Evolutionary conservation across 371 early-diverging fungal species (phyloP).

Genomic region (Funneliformis caledonium): DNA sequence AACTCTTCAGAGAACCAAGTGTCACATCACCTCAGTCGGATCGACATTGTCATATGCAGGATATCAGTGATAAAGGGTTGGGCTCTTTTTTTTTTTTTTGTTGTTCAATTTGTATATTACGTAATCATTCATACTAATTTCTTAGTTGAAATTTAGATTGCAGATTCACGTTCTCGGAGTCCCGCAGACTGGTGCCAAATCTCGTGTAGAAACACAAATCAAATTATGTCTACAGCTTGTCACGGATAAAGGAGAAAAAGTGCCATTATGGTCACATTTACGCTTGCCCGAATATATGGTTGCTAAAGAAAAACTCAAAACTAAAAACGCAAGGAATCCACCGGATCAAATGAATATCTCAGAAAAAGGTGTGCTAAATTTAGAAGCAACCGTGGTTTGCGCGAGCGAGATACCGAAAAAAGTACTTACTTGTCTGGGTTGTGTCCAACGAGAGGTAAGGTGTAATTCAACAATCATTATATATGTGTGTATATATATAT

Average conservation of each 20-base stretch:
- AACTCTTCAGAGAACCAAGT: slow-evolving; percentile 11
- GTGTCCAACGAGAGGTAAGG: slow-evolving; percentile 82
- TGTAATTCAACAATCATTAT: not conserved
- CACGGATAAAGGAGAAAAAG: slow-evolving; percentile 77
- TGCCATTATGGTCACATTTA: slow-evolving; percentile 82
- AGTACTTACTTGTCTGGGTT: slow-evolving; percentile 83
- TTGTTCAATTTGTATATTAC: not conserved
- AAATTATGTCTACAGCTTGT: slow-evolving; percentile 87
- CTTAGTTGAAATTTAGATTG: not conserved
- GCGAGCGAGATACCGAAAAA: slow-evolving; percentile 80
- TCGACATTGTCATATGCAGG: not conserved
- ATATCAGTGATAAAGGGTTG: slow-evolving; percentile 26
- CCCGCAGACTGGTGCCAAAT: slow-evolving; percentile 82
- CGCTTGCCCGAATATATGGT: slow-evolving; percentile 85
- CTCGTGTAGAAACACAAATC: slow-evolving; percentile 93
- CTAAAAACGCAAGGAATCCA: slow-evolving; percentile 37
- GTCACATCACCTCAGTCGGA: not conserved
- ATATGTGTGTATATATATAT: not conserved
- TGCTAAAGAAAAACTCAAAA: slow-evolving; percentile 70
- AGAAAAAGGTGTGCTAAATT: slow-evolving; percentile 57
- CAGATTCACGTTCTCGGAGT: slow-evolving; percentile 73
- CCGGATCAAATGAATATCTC: slow-evolving; percentile 43
- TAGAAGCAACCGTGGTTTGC: slow-evolving; percentile 84
- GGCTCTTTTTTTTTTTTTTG: not conserved
- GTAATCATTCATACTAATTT: not conserved